Evolutionary conservation across 2,329 filamentous ascomycete genomes (phyloP).

Genomic region (Pyrenophora tritici-repentis): DNA sequence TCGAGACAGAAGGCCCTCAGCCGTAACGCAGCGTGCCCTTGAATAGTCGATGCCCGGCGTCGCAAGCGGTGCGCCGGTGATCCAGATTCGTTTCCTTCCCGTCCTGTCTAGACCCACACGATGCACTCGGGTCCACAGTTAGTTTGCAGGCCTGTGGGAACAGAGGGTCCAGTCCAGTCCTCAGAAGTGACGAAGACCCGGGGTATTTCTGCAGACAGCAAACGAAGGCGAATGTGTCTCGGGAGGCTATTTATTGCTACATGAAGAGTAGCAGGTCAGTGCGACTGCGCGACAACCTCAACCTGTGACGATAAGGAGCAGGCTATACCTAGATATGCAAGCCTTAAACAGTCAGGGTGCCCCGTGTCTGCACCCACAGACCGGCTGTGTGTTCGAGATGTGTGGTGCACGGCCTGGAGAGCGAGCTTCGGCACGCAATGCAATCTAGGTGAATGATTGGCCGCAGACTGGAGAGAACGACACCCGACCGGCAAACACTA

Average conservation of each 20-base stretch:
- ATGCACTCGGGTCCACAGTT: slow-evolving; percentile 2
- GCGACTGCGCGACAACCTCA: neutral
- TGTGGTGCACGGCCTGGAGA: slow-evolving; percentile 4
- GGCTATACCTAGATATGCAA: neutral
- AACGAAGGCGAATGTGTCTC: neutral
- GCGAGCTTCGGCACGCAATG: slow-evolving; percentile 14
- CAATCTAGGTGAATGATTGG: slow-evolving; percentile 11
- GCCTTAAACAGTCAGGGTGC: neutral
- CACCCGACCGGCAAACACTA: slow-evolving; percentile 1
- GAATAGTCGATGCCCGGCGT: slow-evolving; percentile 14
- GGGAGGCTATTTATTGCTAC: slow-evolving; percentile 8
- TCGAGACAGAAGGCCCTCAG: too few species aligned
- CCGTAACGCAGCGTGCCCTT: slow-evolving; percentile 1
- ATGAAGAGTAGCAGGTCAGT: neutral
- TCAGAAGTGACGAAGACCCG: neutral
- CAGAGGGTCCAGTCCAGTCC: slow-evolving; percentile 1
- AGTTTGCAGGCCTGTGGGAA: neutral
- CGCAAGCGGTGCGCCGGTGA: slow-evolving; percentile 8
- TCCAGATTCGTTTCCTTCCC: slow-evolving; percentile 18
- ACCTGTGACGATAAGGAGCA: neutral
- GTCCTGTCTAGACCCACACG: slow-evolving; percentile 10
- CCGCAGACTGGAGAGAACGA: neutral
- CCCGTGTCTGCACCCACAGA: neutral
- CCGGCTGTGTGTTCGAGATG: neutral
- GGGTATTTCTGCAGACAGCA: neutral